Base-by-base conservation (phyloP, 805 yeast species). In the Yarrowia yakushimensis region DNA sequence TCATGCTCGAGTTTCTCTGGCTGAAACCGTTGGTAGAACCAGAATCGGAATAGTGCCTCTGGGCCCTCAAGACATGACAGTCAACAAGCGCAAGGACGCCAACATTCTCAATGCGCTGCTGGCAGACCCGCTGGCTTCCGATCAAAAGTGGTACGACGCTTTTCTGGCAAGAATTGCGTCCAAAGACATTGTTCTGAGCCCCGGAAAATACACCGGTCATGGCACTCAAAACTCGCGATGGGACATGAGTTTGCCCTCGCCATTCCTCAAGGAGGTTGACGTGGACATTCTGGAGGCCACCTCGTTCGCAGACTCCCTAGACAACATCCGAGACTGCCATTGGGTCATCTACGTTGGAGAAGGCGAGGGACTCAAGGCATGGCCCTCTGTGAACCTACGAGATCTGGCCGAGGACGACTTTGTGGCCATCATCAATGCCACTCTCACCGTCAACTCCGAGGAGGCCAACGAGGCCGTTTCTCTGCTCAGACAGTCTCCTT, bases 101-200 rank as follows among this genome's bases (percentile, higher is more conserved):
- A 48, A 65, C 8, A 66, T 73, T 8, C 68, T 73, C 30, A 72
- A 73, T 25, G 67, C 70, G 22, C 62, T 73, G 20, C 65, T 74
- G 27, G 69, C 70, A 3, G 77, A 74, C 37, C 77, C 77, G 9
- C 65, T 74, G 12, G 72, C 71, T 13, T 65, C 69, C 15, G 70
- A 71, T 39, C 67, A 66, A 31, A 36, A 46, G 17, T 74, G 77
- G 77, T 66, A 64, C 60, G 63, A 65, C 22, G 66, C 67, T 3
- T 64, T 73, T 27, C 63, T 60, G 37, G 63, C 65, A 15, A 63
- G 76, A 31, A 66, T 72, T 6, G 66, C 72, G 28, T 61, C 73
- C n/a, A 74, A 74, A 63, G 75, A 72, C 57, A 65, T 68, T 1
- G 45, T 73, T n/a, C 67, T 74, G 7, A 63, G 69, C 27, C 66